These are phyloP conservation scores for Komagataea norvegica DNA, from an alignment of 1,139 yeast genomes.

Conservation along the genomic window DNA sequence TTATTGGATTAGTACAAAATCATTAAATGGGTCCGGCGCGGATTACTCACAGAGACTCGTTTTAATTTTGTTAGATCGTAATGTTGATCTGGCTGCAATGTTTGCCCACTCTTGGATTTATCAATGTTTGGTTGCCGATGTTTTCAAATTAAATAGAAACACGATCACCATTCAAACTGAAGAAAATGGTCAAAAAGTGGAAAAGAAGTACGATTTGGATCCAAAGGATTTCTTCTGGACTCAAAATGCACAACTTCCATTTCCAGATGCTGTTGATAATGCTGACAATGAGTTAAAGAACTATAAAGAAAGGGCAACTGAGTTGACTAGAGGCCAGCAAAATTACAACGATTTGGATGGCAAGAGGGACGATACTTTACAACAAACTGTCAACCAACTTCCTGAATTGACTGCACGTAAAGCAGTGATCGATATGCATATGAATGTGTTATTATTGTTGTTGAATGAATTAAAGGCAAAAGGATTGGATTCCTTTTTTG, in stretches of 20 bases:
- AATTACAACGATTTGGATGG: conserved; percentile 71
- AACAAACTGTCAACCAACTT: conserved; percentile 83
- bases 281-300: conserved; percentile 78
- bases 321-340: conserved; percentile 68
- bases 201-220: conserved; percentile 75
- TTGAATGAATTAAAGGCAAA: conserved; percentile 81
- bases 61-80: conserved; percentile 77
- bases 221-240: conserved; percentile 93
- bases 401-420: conserved; percentile 92
- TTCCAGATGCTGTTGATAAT: conserved; percentile 97
- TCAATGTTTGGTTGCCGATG: conserved; percentile 94
- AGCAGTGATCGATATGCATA: conserved; percentile 88
- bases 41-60: conserved; percentile 59
- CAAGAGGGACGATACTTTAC: conserved; percentile 61
- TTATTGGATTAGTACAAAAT: conserved; percentile 67
- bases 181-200: conserved; percentile 35
- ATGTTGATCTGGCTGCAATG: conserved; percentile 88
- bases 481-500: conserved; percentile 84
- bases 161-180: conserved; percentile 57
- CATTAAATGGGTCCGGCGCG: conserved; percentile 20
- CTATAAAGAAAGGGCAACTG: conserved; percentile 84
- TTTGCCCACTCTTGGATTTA: conserved; percentile 97
- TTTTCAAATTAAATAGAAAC: conserved; percentile 74
- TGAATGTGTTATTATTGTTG: conserved; percentile 87
- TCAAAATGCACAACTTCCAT: conserved; percentile 78